Base-by-base conservation (phyloP, 2,329 filamentous ascomycete species). In the Dothistroma septosporum region DNA sequence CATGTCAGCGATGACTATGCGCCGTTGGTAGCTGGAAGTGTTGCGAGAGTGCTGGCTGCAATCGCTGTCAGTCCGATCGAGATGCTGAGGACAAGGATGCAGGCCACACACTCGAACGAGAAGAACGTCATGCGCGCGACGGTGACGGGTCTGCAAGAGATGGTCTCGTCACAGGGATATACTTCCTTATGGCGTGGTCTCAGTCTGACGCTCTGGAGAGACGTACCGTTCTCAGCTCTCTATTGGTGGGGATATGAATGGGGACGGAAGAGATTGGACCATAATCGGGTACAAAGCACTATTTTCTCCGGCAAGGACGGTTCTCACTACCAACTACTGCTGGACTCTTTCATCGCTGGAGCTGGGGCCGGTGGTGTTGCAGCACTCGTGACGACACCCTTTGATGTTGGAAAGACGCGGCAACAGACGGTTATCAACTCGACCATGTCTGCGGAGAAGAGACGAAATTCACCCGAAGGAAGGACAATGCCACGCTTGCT, bases 181-280 rank as follows among this genome's bases (percentile, higher is more conserved):
- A 82, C 83, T 1, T 91, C 92, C 1, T 79, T 99, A 0, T 99
- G 94, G 94, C 84, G 93, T 59, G 94, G 94, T 0, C 78, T 99
- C 58, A 92, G 88, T 0, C 79, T 99, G 69, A 97, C 93, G 0
- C 83, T 99, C 60, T 99, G 94, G 94, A 85, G 94, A 65, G 94
- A 99, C 72, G 94, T 97, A 0, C 94, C 94, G 0, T 99, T 99
- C 72, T 97, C 93, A 0, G 94, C 90, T 3, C 84, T 99, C 49
- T 99, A 99, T 79, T 99, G 94, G 94, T 95, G 90, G 87, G 93
- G 94, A 12, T 99, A 99, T 74, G 94, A 99, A 78, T 86, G 85
- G 19, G 87, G 93, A 58, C 86, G 92, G 57, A 85, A 87, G 24
- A 78, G 79, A 56, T 76, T 97, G 60, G 88, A 87, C 0, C 87